Percentiles rank a stretch among this genome's conserved stretches.
Evolutionary conservation across 148 eudicot genomes (phyloP).

Genomic region (Linanthus parryae): DNA sequence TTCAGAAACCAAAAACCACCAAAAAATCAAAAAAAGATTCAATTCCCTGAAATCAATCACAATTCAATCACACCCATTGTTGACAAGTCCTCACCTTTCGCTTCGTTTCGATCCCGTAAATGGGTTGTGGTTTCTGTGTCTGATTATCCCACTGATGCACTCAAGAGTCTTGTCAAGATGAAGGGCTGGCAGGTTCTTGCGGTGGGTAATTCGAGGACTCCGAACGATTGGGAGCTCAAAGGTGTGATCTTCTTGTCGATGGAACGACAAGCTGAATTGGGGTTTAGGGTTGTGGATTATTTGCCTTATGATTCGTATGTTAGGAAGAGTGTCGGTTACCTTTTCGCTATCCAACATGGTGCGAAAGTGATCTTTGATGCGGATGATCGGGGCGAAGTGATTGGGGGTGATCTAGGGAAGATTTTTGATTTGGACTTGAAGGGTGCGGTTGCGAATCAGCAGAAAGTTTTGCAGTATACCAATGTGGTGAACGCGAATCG

Average conservation of each 20-base stretch:
- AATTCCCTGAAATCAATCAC: constrained; percentile 21
- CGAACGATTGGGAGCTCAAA: constrained; percentile 28
- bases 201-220: constrained; percentile 23
- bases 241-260: constrained; percentile 28
- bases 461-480: constrained; percentile 19
- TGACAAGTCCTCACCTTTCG: constrained; percentile 17
- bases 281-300: constrained; percentile 25
- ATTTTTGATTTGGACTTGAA: constrained; percentile 29
- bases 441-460: constrained; percentile 11
- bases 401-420: constrained; percentile 22
- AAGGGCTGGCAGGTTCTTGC: constrained; percentile 35
- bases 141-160: constrained; percentile 20
- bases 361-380: constrained; percentile 30
- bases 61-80: constrained; percentile 18
- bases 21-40: neutral
- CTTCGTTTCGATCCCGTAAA: constrained; percentile 18
- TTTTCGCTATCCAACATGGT: constrained; percentile 32
- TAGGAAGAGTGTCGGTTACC: constrained; percentile 36
- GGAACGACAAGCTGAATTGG: constrained; percentile 26
- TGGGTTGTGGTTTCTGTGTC: constrained; percentile 28
- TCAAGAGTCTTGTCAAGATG: constrained; percentile 13
- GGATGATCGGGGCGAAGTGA: constrained; percentile 24
- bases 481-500: constrained; percentile 15
- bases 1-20: constrained; percentile 8
- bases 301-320: constrained; percentile 29